phyloP scores from a whole-genome alignment of 768 basidiomycete species.

The Russula emetica region DNA sequence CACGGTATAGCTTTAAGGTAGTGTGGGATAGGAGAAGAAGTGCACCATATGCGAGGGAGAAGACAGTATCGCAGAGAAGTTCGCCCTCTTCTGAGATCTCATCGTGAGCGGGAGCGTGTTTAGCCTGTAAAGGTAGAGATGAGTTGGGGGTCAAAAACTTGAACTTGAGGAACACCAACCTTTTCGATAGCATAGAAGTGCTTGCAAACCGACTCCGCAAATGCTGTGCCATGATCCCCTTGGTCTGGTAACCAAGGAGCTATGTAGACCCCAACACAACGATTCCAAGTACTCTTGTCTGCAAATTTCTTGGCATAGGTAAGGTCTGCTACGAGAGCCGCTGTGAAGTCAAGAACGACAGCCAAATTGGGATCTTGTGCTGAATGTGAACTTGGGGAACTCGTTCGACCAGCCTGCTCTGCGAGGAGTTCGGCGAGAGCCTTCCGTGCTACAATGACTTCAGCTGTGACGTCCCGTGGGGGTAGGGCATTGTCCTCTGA shows the following conservation, averaged over 20 bases:
- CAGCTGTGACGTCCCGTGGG: conserved; percentile 62
- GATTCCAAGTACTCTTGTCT: conserved; percentile 57
- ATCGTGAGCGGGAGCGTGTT: conserved; percentile 43
- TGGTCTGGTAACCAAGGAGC: conserved; percentile 56
- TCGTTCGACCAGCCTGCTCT: conserved; percentile 40
- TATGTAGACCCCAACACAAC: conserved; percentile 70
- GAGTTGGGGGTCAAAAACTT: conserved; percentile 9
- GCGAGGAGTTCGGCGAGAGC: conserved; percentile 60
- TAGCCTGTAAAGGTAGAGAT: conserved; percentile 44
- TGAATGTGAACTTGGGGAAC: conserved; percentile 44
- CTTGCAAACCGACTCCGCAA: conserved; percentile 59
- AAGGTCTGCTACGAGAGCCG: conserved; percentile 73
- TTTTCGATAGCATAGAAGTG: conserved; percentile 78
- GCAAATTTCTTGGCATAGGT: conserved; percentile 54
- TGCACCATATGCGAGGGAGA: conserved; percentile 94
- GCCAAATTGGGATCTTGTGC: conserved; percentile 55
- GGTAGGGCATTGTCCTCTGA: conserved; percentile 62
- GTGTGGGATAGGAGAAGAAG: conserved; percentile 93
- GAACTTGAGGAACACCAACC: conserved; percentile 33
- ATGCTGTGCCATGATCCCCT: conserved; percentile 43
- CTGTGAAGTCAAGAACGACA: conserved; percentile 63
- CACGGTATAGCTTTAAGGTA: conserved; percentile 80
- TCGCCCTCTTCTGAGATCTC: conserved; percentile 69
- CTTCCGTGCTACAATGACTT: conserved; percentile 53
- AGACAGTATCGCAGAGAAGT: conserved; percentile 85